Evolutionary conservation across 2,329 filamentous ascomycete species (phyloP), one percentile per base, ranked within the genome.

Genomic region (Calycina marina): DNA sequence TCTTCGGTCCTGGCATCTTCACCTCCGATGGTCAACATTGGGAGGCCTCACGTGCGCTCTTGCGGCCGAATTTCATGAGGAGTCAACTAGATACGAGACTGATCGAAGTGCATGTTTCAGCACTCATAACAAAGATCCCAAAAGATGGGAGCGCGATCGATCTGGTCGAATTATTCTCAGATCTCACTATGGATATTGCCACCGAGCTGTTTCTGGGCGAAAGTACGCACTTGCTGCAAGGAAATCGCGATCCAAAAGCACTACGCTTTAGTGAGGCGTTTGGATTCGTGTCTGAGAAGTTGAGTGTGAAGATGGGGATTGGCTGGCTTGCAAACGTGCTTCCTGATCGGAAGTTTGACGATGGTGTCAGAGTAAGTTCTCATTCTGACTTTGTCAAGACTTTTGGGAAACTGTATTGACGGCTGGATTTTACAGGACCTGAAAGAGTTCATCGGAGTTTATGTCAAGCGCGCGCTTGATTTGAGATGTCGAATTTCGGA

Each of bases 141-240:
- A 52, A 62, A 39, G 32, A 38, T 30, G 54, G 64, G 39, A 50
- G 52, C 2, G 29, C 29, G 3, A 55, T 71, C 9, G 64, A 73
- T 39, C 47, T 73, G 9, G 62, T 67, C 31, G 56, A 60, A 3
- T 52, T 70, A 3, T 72, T 72, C 49, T 72, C 70, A 45, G 56
- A 59, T 28, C 53, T 72, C 14, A 70, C 67, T 0, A 57, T 74
- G 15, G 68, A 73, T 39, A 63, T 59, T 0, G 61, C 67, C 0
- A 73, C 67, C 0, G 63, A 68, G 27, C 73, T 80, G 41, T 58
- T 81, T 11, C 76, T 78, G 36, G 75, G 76, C 5, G 60, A 72
- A 43, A 9, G n/a, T n/a, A n/a, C n/a, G n/a, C n/a, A n/a, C n/a
- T n/a, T n/a, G 68, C 64, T 4, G 25, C 15, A 51, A 28, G 25